Evolutionary conservation across 2,329 filamentous ascomycete species (phyloP).

Genomic region (Colletotrichum zoysiae): DNA sequence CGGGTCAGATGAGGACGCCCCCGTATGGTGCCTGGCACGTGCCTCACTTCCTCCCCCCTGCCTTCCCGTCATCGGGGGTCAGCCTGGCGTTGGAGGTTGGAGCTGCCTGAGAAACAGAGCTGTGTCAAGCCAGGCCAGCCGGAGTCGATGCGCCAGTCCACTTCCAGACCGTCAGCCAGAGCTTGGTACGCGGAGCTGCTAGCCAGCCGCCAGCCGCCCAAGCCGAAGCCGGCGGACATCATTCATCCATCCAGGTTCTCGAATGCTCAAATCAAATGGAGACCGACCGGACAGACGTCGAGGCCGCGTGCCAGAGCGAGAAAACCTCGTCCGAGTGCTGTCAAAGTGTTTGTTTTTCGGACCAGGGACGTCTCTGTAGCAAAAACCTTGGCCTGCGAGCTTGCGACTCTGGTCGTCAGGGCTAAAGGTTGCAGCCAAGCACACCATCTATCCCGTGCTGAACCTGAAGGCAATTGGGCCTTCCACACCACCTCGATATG

Average conservation of each 20-base stretch:
- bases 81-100: slow-evolving; percentile 21
- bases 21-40: slow-evolving; percentile 40
- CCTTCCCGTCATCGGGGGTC: slow-evolving; percentile 34
- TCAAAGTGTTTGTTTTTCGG: neutral
- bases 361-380: slow-evolving; percentile 19
- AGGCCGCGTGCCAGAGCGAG: neutral
- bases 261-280: neutral
- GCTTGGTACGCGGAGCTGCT: slow-evolving; percentile 7
- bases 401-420: slow-evolving; percentile 37
- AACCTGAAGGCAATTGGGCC: slow-evolving; percentile 16
- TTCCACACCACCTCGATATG: slow-evolving; percentile 22
- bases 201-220: slow-evolving; percentile 1
- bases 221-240: slow-evolving; percentile 16
- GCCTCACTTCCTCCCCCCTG: slow-evolving; percentile 25
- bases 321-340: slow-evolving; percentile 16
- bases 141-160: neutral
- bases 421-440: slow-evolving; percentile 21
- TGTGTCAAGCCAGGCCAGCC: slow-evolving; percentile 11
- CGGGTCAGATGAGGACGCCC: slow-evolving; percentile 37
- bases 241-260: slow-evolving; percentile 22
- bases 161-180: neutral
- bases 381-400: slow-evolving; percentile 26
- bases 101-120: slow-evolving; percentile 20
- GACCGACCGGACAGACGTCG: neutral
- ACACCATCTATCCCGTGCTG: slow-evolving; percentile 24